A percentile compares a stretch with the other conserved stretches of the same genome.
Conservation (phyloP, 768 basidiomycete species). For the Amanita inopinata region DNA sequence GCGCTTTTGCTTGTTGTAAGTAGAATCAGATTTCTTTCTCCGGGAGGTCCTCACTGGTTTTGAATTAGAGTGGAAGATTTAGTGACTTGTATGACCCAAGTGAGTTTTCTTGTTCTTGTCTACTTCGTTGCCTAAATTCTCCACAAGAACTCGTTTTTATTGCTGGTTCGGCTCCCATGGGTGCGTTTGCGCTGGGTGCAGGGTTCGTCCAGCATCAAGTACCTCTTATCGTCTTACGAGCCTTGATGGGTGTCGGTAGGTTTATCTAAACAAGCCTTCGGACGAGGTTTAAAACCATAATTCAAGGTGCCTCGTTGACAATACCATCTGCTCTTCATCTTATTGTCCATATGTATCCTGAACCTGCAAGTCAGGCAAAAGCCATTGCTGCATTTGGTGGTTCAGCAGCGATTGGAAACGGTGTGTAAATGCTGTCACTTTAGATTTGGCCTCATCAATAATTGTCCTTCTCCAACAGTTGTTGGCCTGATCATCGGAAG, state of each 20-base stretch:
- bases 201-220: slow-evolving; percentile 39
- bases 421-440: slow-evolving; percentile 19
- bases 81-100: slow-evolving; percentile 33
- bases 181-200: slow-evolving; percentile 32
- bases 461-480: slow-evolving; percentile 16
- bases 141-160: slow-evolving; percentile 30
- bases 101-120: slow-evolving; percentile 12
- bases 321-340: slow-evolving; percentile 42
- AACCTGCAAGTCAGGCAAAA: slow-evolving; percentile 33
- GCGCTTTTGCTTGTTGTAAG: slow-evolving; percentile 29
- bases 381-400: slow-evolving; percentile 40
- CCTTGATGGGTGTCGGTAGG: slow-evolving; percentile 37
- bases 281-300: background rate
- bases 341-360: slow-evolving; percentile 40
- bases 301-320: slow-evolving; percentile 35
- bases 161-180: slow-evolving; percentile 29
- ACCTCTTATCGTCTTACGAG: slow-evolving; percentile 39
- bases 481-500: slow-evolving; percentile 36
- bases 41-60: too few species aligned
- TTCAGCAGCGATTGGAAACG: slow-evolving; percentile 36
- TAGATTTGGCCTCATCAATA: background rate
- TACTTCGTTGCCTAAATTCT: background rate
- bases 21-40: too few species aligned
- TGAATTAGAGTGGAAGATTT: slow-evolving; percentile 26
- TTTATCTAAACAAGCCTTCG: background rate